A percentile compares a stretch with the other conserved stretches of the same genome.
Evolutionary conservation across 345 rosid genomes (phyloP).

Genomic region (Eucalyptus cloeziana): DNA sequence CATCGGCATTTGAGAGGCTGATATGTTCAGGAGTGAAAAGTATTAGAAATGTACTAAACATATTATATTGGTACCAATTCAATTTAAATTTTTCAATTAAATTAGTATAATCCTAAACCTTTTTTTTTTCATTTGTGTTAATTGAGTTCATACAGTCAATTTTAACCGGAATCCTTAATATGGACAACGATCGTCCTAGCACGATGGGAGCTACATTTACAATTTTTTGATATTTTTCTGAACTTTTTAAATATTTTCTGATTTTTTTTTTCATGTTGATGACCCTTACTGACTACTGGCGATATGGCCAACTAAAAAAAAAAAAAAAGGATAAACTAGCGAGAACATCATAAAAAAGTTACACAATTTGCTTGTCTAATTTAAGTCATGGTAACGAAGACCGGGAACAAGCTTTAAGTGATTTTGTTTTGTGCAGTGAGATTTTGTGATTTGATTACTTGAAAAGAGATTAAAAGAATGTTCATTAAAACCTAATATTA

Average conservation of each 20-base stretch:
- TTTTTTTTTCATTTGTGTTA: too few species aligned
- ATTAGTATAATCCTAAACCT: fast-evolving
- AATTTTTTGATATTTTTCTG: too few species aligned
- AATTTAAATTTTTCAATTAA: too few species aligned
- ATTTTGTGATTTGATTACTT: neutral
- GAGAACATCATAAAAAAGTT: neutral
- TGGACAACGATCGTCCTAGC: fast-evolving
- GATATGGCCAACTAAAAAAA: fast-evolving
- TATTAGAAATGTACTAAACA: too few species aligned
- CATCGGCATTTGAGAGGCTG: fast-evolving
- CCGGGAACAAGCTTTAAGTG: fast-evolving
- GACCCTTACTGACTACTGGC: fast-evolving
- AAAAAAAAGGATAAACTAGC: neutral
- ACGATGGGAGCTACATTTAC: fast-evolving
- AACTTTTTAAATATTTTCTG: too few species aligned
- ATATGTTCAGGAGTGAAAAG: fast-evolving
- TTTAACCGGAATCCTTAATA: fast-evolving
- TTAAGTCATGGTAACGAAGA: neutral
- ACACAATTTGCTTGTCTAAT: neutral
- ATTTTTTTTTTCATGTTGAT: too few species aligned
- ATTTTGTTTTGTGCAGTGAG: fast-evolving
- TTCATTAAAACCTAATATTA: neutral
- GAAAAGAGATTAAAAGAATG: neutral
- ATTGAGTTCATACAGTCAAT: fast-evolving
- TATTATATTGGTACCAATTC: fast-evolving